Evolutionary conservation across 768 basidiomycete genomes (phyloP).

Genomic region (Termitomyces sp.): DNA sequence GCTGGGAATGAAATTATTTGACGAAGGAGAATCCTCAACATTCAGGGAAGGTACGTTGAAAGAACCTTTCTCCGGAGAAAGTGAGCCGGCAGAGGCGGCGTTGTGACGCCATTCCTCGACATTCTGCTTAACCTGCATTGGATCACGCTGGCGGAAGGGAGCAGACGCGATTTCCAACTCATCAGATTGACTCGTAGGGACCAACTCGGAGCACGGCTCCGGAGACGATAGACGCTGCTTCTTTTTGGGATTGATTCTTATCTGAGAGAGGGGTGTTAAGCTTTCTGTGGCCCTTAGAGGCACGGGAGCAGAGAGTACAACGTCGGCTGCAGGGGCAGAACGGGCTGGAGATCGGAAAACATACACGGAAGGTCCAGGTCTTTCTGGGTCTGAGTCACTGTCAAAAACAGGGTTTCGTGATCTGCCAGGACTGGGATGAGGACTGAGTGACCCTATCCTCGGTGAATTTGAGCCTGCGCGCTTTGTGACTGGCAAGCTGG

Average conservation of each 20-base stretch:
- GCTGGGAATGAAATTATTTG: constrained; percentile 14
- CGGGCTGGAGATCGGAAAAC: constrained; percentile 24
- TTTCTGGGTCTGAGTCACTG: constrained; percentile 31
- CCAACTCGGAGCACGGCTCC: constrained; percentile 25
- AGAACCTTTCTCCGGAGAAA: constrained; percentile 5
- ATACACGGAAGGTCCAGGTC: constrained; percentile 22
- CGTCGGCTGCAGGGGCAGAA: constrained; percentile 1
- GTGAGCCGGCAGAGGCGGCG: constrained; percentile 16
- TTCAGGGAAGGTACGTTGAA: constrained; percentile 8
- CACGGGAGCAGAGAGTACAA: constrained; percentile 4
- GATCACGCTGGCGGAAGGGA: constrained; percentile 19
- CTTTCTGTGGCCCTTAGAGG: constrained; percentile 22
- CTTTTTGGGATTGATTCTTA: constrained; percentile 23
- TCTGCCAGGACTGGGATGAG: constrained; percentile 9
- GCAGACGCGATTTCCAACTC: constrained; percentile 50
- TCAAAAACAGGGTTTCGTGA: constrained; percentile 34
- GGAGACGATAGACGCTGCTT: constrained; percentile 34
- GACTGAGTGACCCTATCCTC: constrained; percentile 3
- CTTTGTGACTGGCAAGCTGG: background rate
- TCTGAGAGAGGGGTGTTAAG: constrained; percentile 12
- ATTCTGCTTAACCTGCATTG: constrained; percentile 26
- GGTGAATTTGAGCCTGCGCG: constrained; percentile 1
- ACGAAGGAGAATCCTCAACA: constrained; percentile 17
- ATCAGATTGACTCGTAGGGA: constrained; percentile 67
- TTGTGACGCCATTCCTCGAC: constrained; percentile 42